phyloP scores from a whole-genome alignment of 1,139 yeast species.

The Blastobotrys petasosporus region DNA sequence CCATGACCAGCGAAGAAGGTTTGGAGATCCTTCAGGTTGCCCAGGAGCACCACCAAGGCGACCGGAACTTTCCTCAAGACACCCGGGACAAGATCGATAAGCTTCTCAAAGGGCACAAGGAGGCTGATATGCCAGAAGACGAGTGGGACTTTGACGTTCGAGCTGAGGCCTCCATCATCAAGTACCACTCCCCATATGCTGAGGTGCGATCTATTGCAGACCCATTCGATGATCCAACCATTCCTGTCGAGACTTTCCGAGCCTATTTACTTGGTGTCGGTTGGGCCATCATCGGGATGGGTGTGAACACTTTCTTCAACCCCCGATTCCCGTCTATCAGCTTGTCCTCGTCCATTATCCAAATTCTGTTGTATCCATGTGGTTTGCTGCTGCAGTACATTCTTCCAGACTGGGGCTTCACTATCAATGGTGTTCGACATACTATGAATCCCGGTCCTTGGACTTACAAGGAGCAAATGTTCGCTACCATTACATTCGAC shows the following conservation, averaged over 20 bases:
- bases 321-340: conserved; percentile 50
- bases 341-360: conserved; percentile 46
- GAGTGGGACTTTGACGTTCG: conserved; percentile 27
- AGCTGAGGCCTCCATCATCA: conserved; percentile 39
- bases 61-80: conserved; percentile 44
- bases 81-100: conserved; percentile 32
- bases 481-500: conserved; percentile 43
- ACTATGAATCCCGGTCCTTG: conserved; percentile 58
- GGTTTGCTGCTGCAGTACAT: conserved; percentile 38
- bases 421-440: conserved; percentile 34
- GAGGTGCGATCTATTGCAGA: conserved; percentile 56
- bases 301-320: conserved; percentile 51
- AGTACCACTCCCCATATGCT: conserved; percentile 53
- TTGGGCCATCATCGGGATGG: conserved; percentile 52
- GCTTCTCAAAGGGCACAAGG: conserved; percentile 22
- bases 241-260: conserved; percentile 50
- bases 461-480: conserved; percentile 65
- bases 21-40: conserved; percentile 38
- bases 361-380: conserved; percentile 52
- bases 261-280: conserved; percentile 49
- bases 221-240: conserved; percentile 44
- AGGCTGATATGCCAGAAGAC: conserved; percentile 13
- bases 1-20: conserved; percentile 38
- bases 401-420: conserved; percentile 48
- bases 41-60: conserved; percentile 40